These are phyloP conservation scores for Saturnispora silvae DNA, from an alignment of 805 yeast species.

Conservation along the genomic window DNA sequence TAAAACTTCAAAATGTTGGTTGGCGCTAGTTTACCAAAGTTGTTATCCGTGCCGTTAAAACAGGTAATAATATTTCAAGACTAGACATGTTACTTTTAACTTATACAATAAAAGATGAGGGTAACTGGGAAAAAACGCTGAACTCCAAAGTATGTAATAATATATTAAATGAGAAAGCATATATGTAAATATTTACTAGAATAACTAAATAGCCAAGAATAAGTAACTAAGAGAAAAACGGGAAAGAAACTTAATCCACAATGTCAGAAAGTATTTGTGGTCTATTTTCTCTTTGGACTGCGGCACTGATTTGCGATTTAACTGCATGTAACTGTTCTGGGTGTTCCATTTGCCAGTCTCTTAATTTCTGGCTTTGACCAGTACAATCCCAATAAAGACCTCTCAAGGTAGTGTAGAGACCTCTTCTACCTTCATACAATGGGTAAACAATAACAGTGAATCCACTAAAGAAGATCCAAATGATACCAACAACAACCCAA, in stretches of 20 bases:
- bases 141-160: no score
- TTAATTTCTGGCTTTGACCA: conserved; percentile 64
- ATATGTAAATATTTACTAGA: no score
- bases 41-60: conserved; percentile 53
- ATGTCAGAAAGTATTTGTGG: no score
- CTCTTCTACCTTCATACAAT: conserved; percentile 61
- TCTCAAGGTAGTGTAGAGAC: conserved; percentile 51
- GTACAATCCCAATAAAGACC: conserved; percentile 81
- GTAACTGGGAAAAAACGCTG: no score
- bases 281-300: no score
- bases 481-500: conserved; percentile 73
- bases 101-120: no score
- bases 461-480: conserved; percentile 68
- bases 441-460: conserved; percentile 60
- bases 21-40: conserved; percentile 45
- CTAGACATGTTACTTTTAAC: no score
- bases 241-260: no score
- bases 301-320: conserved; percentile 51
- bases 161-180: no score
- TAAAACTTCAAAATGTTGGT: conserved; percentile 46
- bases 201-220: no score
- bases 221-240: no score
- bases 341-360: conserved; percentile 63
- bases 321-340: conserved; percentile 72
- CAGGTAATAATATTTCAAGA: conserved; percentile 41